Evolutionary conservation across 1,284 basidiomycete genomes (phyloP).

Genomic region (Boletellus dicymbophilus): DNA sequence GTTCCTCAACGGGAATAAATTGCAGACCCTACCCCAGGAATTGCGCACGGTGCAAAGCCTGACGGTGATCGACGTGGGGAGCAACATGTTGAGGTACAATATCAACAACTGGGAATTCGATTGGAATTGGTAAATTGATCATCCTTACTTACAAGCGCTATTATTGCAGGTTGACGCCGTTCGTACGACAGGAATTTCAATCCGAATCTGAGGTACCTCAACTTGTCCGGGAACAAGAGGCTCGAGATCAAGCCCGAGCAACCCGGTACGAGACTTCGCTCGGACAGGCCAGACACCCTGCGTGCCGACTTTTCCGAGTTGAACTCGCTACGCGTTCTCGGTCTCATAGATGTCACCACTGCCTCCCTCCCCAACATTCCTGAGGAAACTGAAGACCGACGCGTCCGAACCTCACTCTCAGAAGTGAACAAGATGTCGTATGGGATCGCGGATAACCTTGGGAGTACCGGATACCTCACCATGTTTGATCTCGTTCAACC

Average conservation of each 20-base stretch:
- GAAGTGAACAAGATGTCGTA: constrained; percentile 95
- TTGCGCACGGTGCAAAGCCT: constrained; percentile 83
- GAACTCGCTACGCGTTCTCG: constrained; percentile 82
- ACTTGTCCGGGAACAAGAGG: constrained; percentile 85
- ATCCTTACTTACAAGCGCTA: background rate
- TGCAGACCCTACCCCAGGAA: constrained; percentile 92
- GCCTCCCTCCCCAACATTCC: constrained; percentile 78
- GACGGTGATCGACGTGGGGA: constrained; percentile 90
- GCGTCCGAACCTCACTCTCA: constrained; percentile 90
- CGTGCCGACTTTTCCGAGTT: constrained; percentile 90
- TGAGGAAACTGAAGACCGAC: constrained; percentile 90
- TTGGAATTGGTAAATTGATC: constrained; percentile 89
- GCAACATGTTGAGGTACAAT: constrained; percentile 96
- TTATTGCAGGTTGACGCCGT: background rate
- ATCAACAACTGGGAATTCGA: constrained; percentile 99
- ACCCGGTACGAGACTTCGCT: constrained; percentile 19
- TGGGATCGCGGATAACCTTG: constrained; percentile 96
- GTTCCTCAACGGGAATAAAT: constrained; percentile 93
- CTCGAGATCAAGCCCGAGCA: constrained; percentile 80
- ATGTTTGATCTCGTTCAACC: constrained; percentile 96
- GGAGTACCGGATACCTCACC: constrained; percentile 74
- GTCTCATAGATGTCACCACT: constrained; percentile 98
- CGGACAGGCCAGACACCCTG: constrained; percentile 29
- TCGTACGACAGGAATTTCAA: constrained; percentile 88
- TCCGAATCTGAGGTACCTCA: constrained; percentile 88